phyloP scores from a whole-genome alignment of 2,329 filamentous ascomycete species.

The Chrysoporthe deuterocubensis region DNA sequence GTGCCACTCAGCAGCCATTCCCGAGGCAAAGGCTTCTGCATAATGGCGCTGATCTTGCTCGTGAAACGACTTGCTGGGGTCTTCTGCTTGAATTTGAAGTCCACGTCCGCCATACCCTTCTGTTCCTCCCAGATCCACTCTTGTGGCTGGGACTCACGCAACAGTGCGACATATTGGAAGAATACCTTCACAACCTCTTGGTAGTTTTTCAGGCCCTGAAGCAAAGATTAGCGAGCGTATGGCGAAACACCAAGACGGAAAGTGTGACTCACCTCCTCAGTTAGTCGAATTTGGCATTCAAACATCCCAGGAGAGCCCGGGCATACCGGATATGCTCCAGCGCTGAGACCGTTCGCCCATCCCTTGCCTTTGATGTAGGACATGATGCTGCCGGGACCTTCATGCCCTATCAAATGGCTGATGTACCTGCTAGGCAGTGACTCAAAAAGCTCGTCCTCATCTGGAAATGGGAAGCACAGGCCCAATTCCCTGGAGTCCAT shows the following conservation, averaged over 20 bases:
- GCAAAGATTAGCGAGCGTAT: slow-evolving; percentile 26
- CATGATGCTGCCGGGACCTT: slow-evolving; percentile 90
- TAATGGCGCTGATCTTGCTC: slow-evolving; percentile 79
- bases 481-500: slow-evolving; percentile 84
- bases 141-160: slow-evolving; percentile 78
- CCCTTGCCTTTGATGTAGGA: slow-evolving; percentile 88
- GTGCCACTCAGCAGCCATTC: slow-evolving; percentile 87
- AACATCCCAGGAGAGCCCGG: slow-evolving; percentile 79
- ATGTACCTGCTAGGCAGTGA: slow-evolving; percentile 85
- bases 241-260: slow-evolving; percentile 9
- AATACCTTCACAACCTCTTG: slow-evolving; percentile 80
- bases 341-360: slow-evolving; percentile 83
- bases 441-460: slow-evolving; percentile 80
- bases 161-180: slow-evolving; percentile 89
- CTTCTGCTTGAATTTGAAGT: slow-evolving; percentile 96
- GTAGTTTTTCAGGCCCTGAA: slow-evolving; percentile 73
- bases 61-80: slow-evolving; percentile 87
- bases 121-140: slow-evolving; percentile 96
- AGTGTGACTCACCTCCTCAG: slow-evolving; percentile 68
- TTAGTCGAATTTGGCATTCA: slow-evolving; percentile 77
- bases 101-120: slow-evolving; percentile 86
- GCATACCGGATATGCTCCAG: slow-evolving; percentile 76
- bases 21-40: slow-evolving; percentile 88
- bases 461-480: slow-evolving; percentile 81
- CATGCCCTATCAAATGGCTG: slow-evolving; percentile 87